Percentiles rank a stretch among this genome's conserved stretches.
phyloP scores from a whole-genome alignment of 129 eudicot genomes.

The Saussurea involucrata region DNA sequence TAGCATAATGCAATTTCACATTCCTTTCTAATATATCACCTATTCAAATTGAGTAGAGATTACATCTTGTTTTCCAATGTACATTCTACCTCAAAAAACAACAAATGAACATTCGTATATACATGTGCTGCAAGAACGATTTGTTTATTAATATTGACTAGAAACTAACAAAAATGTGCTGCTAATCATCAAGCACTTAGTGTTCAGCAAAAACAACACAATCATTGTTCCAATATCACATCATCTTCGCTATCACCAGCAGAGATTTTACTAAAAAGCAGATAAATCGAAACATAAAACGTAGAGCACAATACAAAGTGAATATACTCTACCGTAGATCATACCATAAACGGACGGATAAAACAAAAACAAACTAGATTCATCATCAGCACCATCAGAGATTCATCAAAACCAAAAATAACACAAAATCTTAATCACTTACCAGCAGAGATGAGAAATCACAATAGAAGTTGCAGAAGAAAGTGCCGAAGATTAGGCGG shows the following conservation, averaged over 20 bases:
- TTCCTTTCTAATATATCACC: background rate
- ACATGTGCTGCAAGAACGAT: background rate
- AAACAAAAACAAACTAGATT: background rate
- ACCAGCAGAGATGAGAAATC: background rate
- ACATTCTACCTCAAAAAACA: background rate
- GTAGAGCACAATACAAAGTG: background rate
- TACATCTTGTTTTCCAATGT: background rate
- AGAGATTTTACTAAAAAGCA: background rate
- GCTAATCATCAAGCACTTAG: background rate
- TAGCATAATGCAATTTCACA: background rate
- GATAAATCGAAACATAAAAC: background rate
- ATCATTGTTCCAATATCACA: background rate
- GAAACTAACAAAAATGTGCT: background rate
- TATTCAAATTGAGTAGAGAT: background rate
- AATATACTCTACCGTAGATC: background rate
- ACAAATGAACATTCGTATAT: background rate
- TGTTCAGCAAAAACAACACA: background rate
- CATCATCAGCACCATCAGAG: background rate
- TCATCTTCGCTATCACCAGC: background rate
- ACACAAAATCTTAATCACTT: background rate
- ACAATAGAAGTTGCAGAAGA: background rate
- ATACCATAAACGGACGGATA: background rate
- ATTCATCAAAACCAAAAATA: background rate
- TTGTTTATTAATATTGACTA: background rate
- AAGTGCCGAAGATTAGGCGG: conserved; percentile 8